Conservation (phyloP, 805 yeast species). For the Candida tibetensis region DNA sequence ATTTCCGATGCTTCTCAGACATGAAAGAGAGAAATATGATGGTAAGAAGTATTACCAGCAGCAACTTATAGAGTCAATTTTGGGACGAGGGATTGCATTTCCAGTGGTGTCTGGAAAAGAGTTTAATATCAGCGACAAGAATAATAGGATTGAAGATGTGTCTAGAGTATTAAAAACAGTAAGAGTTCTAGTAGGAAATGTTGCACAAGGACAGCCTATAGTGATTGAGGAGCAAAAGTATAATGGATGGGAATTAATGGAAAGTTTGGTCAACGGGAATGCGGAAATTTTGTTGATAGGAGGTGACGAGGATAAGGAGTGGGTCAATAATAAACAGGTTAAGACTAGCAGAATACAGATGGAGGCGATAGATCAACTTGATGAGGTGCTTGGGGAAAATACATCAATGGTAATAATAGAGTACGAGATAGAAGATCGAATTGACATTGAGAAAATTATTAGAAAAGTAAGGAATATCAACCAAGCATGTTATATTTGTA, state of each 20-base stretch:
- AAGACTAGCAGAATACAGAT: not conserved
- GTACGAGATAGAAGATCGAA: not conserved
- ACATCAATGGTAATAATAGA: not conserved
- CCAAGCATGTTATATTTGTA: conserved; percentile 1
- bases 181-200: not conserved
- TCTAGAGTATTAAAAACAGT: not conserved
- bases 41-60: conserved; percentile 3
- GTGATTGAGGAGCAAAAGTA: not conserved
- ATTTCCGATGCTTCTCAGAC: conserved; percentile 16
- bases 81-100: too few species aligned
- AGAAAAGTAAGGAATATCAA: not conserved
- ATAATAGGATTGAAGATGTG: not conserved
- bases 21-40: conserved; percentile 15
- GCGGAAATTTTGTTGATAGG: conserved; percentile 1
- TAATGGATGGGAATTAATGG: not conserved
- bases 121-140: too few species aligned
- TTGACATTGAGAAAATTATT: not conserved
- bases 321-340: not conserved
- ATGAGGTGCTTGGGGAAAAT: not conserved
- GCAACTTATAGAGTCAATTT: too few species aligned
- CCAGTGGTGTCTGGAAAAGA: too few species aligned
- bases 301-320: not conserved
- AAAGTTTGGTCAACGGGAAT: conserved; percentile 1
- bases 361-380: not conserved
- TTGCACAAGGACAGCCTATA: not conserved